Evolutionary conservation across 2,329 filamentous ascomycete genomes (phyloP), one percentile per base, ranked within the genome.

Genomic region (Beauveria sp.): DNA sequence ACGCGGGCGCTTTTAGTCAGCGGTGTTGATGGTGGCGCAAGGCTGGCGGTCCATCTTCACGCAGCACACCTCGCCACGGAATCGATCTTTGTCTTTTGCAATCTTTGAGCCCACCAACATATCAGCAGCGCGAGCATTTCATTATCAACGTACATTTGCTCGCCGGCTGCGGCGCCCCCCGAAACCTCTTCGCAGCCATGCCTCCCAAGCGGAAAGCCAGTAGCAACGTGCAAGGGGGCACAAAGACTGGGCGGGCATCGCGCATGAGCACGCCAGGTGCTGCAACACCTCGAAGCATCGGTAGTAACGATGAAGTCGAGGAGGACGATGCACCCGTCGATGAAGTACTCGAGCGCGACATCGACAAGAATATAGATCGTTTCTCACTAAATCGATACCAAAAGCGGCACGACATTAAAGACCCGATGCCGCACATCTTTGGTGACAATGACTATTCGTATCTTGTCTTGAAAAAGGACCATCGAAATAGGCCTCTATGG

Each of bases 401-500:
- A 66, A 77, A 78, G 67, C 77, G 74, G 66, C 74, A 76, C 62
- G 68, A 70, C 60, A 71, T 72, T 67, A 76, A 71, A 68, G 78
- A 80, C 66, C 73, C 79, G 67, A 71, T 81, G 63, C 73, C 77
- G 64, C 70, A 78, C 70, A 75, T 81, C 69, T 76, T 80, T 73
- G 70, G 76, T 69, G 69, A 78, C 69, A 69, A 77, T 73, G 92
- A 99, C 74, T 95, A 92, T 71, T 91, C 89, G 28, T 87, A 87
- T 64, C 80, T 96, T 20, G 77, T 82, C n/a, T 79, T 96, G 66
- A 96, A 96, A 74, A 83, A 87, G 0, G 91, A 96, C 73, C 90
- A 93, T 76, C 83, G 86, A 62, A 89, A 90, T 69, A 86, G 92
- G 8, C 93, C 93, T 5, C 79, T 96, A 64, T 96, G 90, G 89